Percentiles rank a stretch among this genome's conserved stretches.
phyloP scores from a whole-genome alignment of 495 filamentous ascomycete species.

The Talaromyces trachyspermus region DNA sequence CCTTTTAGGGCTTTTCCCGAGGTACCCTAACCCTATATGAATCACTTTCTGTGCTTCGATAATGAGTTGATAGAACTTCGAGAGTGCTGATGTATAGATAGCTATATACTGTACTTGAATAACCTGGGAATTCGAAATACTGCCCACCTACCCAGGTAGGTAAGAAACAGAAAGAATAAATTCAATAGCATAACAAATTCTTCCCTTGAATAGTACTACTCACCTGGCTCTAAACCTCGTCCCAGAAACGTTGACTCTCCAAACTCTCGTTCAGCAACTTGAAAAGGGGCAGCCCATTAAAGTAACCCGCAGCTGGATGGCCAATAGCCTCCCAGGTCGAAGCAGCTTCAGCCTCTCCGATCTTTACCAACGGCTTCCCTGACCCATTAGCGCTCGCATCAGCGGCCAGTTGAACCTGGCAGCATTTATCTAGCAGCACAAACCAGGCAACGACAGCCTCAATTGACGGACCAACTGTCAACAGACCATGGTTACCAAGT shows the following conservation, averaged over 20 bases:
- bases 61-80: too few relatives aligned
- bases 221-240: not conserved
- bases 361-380: conserved; percentile 57
- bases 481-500: conserved; percentile 61
- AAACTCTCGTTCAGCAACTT: not conserved
- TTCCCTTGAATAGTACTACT: too few relatives aligned
- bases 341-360: conserved; percentile 58
- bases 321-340: conserved; percentile 65
- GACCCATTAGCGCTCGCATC: conserved; percentile 67
- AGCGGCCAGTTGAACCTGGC: conserved; percentile 66
- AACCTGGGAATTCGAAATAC: too few relatives aligned
- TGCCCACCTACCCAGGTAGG: too few relatives aligned
- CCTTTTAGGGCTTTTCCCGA: too few relatives aligned
- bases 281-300: conserved; percentile 17
- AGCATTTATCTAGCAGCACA: conserved; percentile 65
- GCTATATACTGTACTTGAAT: too few relatives aligned
- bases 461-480: conserved; percentile 48
- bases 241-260: not conserved
- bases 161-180: too few relatives aligned
- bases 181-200: too few relatives aligned
- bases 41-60: too few relatives aligned
- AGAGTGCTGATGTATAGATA: too few relatives aligned
- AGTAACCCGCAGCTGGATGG: conserved; percentile 55
- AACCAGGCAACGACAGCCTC: conserved; percentile 69
- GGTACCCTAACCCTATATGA: too few relatives aligned